phyloP scores from a whole-genome alignment of 495 filamentous ascomycete species.

The Penicillium cinerascens region DNA sequence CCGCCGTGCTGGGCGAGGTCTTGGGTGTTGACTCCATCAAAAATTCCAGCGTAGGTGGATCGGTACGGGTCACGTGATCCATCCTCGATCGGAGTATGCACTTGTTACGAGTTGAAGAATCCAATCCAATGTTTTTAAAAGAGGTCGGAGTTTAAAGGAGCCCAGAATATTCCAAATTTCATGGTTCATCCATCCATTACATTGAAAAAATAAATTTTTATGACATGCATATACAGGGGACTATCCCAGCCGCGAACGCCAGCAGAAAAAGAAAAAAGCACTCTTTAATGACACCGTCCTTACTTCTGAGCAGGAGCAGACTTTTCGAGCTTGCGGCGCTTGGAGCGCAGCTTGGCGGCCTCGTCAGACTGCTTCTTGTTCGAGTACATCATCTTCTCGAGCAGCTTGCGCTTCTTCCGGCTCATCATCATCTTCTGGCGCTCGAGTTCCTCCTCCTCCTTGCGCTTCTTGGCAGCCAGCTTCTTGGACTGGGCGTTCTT shows the following conservation, averaged over 20 bases:
- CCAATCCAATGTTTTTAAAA: too few species aligned
- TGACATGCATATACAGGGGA: constrained; percentile 27
- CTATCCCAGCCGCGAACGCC: constrained; percentile 26
- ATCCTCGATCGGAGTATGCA: neutral
- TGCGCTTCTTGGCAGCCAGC: constrained; percentile 60
- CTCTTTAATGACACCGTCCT: constrained; percentile 6
- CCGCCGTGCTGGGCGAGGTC: neutral
- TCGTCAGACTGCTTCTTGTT: constrained; percentile 82
- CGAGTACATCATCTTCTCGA: constrained; percentile 88
- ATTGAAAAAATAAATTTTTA: constrained; percentile 16
- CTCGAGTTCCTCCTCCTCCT: constrained; percentile 81
- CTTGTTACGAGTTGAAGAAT: too few species aligned
- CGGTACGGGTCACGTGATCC: constrained; percentile 9
- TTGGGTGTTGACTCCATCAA: neutral
- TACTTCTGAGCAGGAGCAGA: constrained; percentile 30
- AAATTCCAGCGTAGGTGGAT: constrained; percentile 13
- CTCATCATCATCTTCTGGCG: constrained; percentile 90
- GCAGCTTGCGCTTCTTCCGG: constrained; percentile 83
- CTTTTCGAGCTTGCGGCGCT: constrained; percentile 88
- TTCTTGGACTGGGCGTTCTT: constrained; percentile 65
- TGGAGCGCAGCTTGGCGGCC: constrained; percentile 67
- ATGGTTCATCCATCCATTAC: neutral
- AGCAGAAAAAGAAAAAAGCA: constrained; percentile 8
- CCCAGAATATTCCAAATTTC: neutral
- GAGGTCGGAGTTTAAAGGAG: too few species aligned